These are phyloP conservation scores for Citrus cavaleriei DNA, from an alignment of 345 rosid genomes.

Conservation along the genomic window DNA sequence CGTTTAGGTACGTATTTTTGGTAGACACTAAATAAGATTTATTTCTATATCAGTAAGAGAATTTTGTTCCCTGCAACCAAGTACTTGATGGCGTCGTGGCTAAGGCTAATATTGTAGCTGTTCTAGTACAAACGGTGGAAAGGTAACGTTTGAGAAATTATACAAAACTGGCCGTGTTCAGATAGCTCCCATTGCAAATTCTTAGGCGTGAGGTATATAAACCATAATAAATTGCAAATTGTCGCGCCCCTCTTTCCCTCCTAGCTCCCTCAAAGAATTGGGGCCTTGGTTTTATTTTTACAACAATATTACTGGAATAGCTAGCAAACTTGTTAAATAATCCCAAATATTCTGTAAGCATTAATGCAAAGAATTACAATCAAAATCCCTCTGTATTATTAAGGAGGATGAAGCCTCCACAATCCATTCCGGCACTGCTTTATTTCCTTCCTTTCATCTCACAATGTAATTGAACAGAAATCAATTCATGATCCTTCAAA, in stretches of 20 bases:
- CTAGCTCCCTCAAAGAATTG: background rate
- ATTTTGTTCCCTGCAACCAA: background rate
- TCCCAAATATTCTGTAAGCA: background rate
- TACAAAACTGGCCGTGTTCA: no score
- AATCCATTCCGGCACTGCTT: background rate
- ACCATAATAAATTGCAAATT: background rate
- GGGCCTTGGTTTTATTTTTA: background rate
- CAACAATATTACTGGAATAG: background rate
- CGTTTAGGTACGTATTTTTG: background rate
- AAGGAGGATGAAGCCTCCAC: background rate
- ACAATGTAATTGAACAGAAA: background rate
- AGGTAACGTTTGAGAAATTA: no score
- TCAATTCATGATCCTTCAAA: slow-evolving; percentile 9
- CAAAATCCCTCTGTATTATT: background rate
- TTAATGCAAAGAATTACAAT: background rate
- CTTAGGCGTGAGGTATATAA: background rate
- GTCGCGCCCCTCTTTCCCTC: background rate
- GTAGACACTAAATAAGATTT: background rate
- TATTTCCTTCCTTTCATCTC: background rate
- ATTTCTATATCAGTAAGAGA: background rate
- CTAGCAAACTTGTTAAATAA: background rate
- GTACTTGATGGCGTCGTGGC: background rate
- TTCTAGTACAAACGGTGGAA: no score
- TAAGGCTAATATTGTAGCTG: background rate
- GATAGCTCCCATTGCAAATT: background rate